Conservation (phyloP, 495 filamentous ascomycete genomes). For the Mycothermus thermophilus region DNA sequence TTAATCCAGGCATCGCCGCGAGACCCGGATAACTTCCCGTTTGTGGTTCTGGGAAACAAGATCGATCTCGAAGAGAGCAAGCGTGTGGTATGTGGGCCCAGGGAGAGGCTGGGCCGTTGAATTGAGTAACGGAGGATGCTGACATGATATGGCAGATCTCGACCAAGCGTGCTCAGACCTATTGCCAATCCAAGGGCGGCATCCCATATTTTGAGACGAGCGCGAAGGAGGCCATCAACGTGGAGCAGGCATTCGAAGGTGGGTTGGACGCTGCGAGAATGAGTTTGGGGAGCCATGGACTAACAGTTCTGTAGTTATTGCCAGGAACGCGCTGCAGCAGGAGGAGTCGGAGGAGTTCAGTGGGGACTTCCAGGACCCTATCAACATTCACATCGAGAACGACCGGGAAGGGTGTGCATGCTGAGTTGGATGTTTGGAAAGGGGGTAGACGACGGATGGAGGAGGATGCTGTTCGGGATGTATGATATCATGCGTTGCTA, state of each 20-base stretch:
- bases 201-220: constrained; percentile 99
- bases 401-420: constrained; percentile 87
- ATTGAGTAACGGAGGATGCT: constrained; percentile 3
- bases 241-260: constrained; percentile 98
- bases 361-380: constrained; percentile 90
- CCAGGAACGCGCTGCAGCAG: constrained; percentile 84
- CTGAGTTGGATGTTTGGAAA: constrained; percentile 27
- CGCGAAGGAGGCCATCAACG: constrained; percentile 95
- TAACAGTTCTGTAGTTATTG: constrained; percentile 59
- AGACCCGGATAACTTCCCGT: constrained; percentile 95
- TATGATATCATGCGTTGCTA: constrained; percentile 23
- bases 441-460: constrained; percentile 1
- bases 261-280: constrained; percentile 8
- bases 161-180: constrained; percentile 86
- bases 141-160: constrained; percentile 50
- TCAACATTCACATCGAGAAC: constrained; percentile 89
- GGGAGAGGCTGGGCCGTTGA: background rate
- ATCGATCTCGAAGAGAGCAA: constrained; percentile 98
- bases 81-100: constrained; percentile 54
- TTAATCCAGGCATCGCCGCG: constrained; percentile 92
- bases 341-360: constrained; percentile 90
- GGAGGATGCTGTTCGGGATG: background rate
- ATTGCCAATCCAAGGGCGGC: constrained; percentile 91
- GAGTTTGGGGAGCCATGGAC: constrained; percentile 1
- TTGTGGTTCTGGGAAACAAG: constrained; percentile 97